Evolutionary conservation across 1,284 basidiomycete species (phyloP), one percentile per base, ranked within the genome.

Genomic region (Microbotryum intermedium): DNA sequence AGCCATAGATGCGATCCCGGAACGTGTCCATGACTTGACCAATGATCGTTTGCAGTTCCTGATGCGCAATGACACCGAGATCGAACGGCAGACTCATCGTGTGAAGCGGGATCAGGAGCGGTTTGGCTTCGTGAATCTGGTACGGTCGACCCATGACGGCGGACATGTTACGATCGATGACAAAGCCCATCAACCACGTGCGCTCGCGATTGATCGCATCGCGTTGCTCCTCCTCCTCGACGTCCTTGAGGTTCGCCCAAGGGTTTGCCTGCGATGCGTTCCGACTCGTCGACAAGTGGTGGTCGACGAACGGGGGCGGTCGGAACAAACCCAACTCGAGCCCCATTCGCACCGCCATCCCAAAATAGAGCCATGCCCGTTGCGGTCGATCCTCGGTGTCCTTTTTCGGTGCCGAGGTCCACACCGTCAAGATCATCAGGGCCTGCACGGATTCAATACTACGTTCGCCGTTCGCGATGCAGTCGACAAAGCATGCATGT

Each of bases 1-100:
- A 46, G 1, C 64, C 64, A 26, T 65, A 65, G 20, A 65, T 59
- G 1, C 64, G 60, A 47, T 65, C 64, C 21, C 64, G 54, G 53
- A 65, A 65, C 4, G 60, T 65, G 28, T 65, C 64, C 64, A 65
- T 65, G 18, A 65, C 60, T 44, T 65, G 64, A 2, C 64, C 64
- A 30, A 62, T 59, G 48, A 65, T 65, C 16, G 47, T 54, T 42
- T 65, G 64, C 28, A 65, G 45, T 50, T 65, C 64, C 43, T 53
- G 54, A 21, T 65, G 64, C 8, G 64, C 64, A 42, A 65, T 62
- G 47, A 65, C 55, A 59, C 61, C 62, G 45, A 65, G 60, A 43
- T 65, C 64, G 50, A 65, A 62, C 0, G 64, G 64, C 20, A 62
- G 44, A 45, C 57, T 59, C 42, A 59, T 28, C 6, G 64, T 60